phyloP scores from a whole-genome alignment of 2,329 filamentous ascomycete genomes.

The Chalaropsis ovoidea region DNA sequence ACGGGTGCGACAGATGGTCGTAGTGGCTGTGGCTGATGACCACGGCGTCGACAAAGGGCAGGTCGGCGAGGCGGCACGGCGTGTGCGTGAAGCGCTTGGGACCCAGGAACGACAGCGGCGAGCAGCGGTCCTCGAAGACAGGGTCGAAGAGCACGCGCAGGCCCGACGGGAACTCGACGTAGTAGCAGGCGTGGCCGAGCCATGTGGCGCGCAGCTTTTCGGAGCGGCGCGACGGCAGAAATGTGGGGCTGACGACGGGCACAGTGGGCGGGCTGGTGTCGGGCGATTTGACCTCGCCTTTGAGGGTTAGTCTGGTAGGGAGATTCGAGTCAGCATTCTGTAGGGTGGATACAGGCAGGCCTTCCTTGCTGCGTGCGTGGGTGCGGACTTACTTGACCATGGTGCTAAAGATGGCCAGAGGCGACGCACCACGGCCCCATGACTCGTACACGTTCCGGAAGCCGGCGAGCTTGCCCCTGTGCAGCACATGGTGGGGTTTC shows the following conservation, averaged over 20 bases:
- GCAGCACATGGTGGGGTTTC: constrained; percentile 37
- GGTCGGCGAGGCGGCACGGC: constrained; percentile 66
- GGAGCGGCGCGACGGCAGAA: constrained; percentile 47
- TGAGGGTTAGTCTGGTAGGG: constrained; percentile 33
- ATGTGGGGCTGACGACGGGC: constrained; percentile 54
- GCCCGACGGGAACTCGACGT: constrained; percentile 77
- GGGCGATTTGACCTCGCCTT: constrained; percentile 39
- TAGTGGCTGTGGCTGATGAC: constrained; percentile 88
- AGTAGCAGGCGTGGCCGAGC: constrained; percentile 92
- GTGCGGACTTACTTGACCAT: constrained; percentile 23
- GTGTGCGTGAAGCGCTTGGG: constrained; percentile 69
- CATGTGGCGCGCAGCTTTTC: constrained; percentile 70
- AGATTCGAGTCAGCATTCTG: too few species aligned
- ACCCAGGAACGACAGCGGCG: constrained; percentile 58
- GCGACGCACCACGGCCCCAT: constrained; percentile 28
- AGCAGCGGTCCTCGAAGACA: constrained; percentile 80
- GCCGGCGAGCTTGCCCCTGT: constrained; percentile 33
- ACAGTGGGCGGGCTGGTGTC: constrained; percentile 58
- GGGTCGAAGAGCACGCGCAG: constrained; percentile 87
- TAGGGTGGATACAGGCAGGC: neutral
- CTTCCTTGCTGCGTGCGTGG: too few species aligned
- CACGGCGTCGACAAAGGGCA: constrained; percentile 66
- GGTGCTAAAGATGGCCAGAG: constrained; percentile 2
- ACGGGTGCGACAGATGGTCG: constrained; percentile 75
- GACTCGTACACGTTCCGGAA: constrained; percentile 47